Evolutionary conservation across 1,139 yeast genomes (phyloP), one percentile per base, ranked within the genome.

Genomic region (Zygosaccharomyces sapae): DNA sequence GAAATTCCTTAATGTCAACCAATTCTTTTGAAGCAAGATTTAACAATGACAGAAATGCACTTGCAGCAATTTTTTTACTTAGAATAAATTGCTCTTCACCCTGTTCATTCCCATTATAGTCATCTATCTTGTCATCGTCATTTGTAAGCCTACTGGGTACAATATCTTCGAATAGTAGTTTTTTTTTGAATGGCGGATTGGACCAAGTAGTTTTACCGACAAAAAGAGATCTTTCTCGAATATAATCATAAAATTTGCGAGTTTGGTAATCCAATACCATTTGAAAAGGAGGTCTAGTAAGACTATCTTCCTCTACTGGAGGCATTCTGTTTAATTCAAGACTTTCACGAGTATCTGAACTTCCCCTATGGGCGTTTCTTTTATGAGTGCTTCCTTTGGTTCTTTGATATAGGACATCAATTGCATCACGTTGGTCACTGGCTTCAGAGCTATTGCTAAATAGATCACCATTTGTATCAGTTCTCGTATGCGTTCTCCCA

Each of bases 21-120:
- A 48, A 16, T 22, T 55, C 59, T 43, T 55, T 56, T 3, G 65
- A 52, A 0, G 66, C 65, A 10, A 64, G 47, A 30, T 54, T 57
- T 20, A 64, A 45, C 24, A 64, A 22, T 1, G 66, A 58, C 12
- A 64, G 44, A 42, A 64, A 64, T 0, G 66, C 67, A 34, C 57
- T 61, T 8, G 66, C 62, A 5, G 66, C 67, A 5, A 63, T 52
- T 31, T 51, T 52, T 41, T 54, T 61, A 29, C 55, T 54, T 13
- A 59, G 20, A 22, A 9, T 27, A 4, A 12, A 30, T 35, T 18
- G 29, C 12, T 16, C 13, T 10, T 37, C 24, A 9, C 4, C 24
- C 55, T 3, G 44, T 24, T 7, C 31, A 43, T 10, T 16, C 38
- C 4, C 27, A 12, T 33, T 20, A 3, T 8, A 35, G 5, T 47